Conservation (phyloP, 2,329 filamentous ascomycete genomes). For the Pseudogymnoascus sp. region DNA sequence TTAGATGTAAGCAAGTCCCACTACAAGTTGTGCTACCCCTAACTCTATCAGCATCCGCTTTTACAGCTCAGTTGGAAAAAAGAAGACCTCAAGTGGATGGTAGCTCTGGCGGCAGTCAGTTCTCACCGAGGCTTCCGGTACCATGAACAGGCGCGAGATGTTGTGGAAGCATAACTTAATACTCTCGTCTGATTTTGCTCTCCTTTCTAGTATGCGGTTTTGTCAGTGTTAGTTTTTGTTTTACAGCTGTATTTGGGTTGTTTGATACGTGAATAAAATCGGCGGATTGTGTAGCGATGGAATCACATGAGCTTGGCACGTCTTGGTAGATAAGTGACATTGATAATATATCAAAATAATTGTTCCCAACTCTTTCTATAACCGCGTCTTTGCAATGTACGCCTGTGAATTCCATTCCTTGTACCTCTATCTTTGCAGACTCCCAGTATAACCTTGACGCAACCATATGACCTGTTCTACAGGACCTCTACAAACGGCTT, state of each 20-base stretch:
- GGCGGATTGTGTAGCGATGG: neutral
- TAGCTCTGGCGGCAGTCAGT: neutral
- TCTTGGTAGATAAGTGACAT: neutral
- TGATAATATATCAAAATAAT: neutral
- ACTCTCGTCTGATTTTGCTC: neutral
- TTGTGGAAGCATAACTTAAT: neutral
- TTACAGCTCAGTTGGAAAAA: conserved; percentile 15
- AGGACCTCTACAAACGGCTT: neutral
- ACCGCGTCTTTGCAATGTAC: neutral
- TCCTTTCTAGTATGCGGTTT: neutral
- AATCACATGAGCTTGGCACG: neutral
- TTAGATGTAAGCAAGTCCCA: neutral
- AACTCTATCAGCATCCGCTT: conserved; percentile 1
- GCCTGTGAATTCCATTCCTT: neutral
- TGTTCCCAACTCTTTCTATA: neutral
- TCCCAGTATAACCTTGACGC: neutral
- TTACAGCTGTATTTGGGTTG: neutral
- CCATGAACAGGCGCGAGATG: neutral
- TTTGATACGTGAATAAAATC: neutral
- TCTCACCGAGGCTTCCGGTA: neutral
- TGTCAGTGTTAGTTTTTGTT: neutral
- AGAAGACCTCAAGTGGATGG: neutral
- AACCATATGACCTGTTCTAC: neutral
- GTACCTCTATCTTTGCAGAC: neutral
- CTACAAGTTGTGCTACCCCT: neutral